A percentile compares a stretch with the other conserved stretches of the same genome.
Conservation (phyloP, 2,329 filamentous ascomycete genomes). For the Aspergillus fijiensis region DNA sequence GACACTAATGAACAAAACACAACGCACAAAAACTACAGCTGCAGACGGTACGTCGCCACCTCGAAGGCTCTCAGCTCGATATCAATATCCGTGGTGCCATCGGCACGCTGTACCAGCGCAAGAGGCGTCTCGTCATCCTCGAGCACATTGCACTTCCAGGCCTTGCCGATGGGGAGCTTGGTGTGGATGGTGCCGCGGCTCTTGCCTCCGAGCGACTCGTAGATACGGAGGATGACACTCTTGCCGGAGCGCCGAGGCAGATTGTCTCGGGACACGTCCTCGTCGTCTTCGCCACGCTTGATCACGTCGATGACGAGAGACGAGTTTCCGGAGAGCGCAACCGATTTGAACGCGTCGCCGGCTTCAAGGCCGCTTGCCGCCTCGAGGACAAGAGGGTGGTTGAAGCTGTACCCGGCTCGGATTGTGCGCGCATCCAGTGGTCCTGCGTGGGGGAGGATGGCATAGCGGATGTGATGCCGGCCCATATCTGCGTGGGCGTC, state of each 20-base stretch:
- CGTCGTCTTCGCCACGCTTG: conserved; percentile 89
- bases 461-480: conserved; percentile 80
- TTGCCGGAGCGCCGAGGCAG: conserved; percentile 67
- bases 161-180: conserved; percentile 69
- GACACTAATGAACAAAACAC: background rate
- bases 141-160: conserved; percentile 79
- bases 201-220: conserved; percentile 83
- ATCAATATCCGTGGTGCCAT: conserved; percentile 48
- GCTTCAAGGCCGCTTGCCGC: conserved; percentile 31
- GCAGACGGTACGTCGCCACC: conserved; percentile 75
- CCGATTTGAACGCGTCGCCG: conserved; percentile 48
- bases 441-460: conserved; percentile 81
- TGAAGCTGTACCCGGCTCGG: conserved; percentile 84
- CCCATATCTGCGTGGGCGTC: conserved; percentile 96
- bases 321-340: conserved; percentile 65
- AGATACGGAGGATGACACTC: conserved; percentile 81
- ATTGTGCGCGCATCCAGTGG: conserved; percentile 71
- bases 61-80: conserved; percentile 77
- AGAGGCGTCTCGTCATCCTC: conserved; percentile 80
- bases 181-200: conserved; percentile 69
- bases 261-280: conserved; percentile 61
- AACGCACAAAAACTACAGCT: conserved; percentile 41
- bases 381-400: conserved; percentile 69
- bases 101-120: conserved; percentile 43
- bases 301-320: conserved; percentile 82